Evolutionary conservation across 164 flowering plant genomes (phyloP).

Genomic region (Annona squamosa): DNA sequence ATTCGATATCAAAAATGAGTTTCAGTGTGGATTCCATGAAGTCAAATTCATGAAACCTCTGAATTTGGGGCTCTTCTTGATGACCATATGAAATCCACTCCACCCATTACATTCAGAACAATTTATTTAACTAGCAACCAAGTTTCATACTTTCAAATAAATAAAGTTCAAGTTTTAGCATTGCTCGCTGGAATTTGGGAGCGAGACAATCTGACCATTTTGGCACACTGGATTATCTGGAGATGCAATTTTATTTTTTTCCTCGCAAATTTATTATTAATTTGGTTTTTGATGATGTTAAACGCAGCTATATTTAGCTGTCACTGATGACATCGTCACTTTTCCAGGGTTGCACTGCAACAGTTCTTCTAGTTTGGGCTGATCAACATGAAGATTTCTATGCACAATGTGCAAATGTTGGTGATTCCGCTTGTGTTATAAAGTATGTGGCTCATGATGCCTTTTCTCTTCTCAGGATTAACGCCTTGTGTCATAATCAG

Average conservation of each 20-base stretch:
- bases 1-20: no score
- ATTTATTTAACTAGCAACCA: no score
- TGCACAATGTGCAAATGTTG: conserved; percentile 95
- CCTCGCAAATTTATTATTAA: not conserved
- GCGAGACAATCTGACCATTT: no score
- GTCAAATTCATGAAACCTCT: no score
- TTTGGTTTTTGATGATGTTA: not conserved
- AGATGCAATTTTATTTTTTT: not conserved
- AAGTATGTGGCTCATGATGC: conserved; percentile 43
- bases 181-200: no score
- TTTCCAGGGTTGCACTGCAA: conserved; percentile 96
- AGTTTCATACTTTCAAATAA: no score
- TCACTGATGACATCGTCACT: not conserved
- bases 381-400: conserved; percentile 52
- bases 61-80: no score
- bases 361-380: conserved; percentile 86
- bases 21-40: no score
- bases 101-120: no score
- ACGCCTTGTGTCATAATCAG: not conserved
- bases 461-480: not conserved
- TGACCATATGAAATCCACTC: no score
- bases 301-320: not conserved
- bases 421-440: conserved; percentile 84
- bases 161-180: no score
- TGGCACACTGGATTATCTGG: not conserved